Base-by-base conservation (phyloP, 2,329 filamentous ascomycete genomes). In the Microsporum ferrugineum region DNA sequence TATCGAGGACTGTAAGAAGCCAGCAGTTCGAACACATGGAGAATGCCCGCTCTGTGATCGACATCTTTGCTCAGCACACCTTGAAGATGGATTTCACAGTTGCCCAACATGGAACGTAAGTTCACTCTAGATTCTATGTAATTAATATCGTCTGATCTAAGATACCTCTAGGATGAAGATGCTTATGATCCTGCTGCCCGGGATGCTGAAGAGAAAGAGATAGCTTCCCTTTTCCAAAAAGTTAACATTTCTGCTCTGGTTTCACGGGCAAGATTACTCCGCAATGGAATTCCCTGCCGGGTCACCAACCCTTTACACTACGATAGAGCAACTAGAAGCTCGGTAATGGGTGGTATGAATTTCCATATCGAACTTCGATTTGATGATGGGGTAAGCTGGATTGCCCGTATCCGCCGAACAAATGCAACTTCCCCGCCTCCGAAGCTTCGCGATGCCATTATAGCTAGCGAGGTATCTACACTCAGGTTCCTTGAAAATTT, bases 271-370 rank as follows among this genome's bases (percentile, higher is more conserved):
- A 73, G 68, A 57, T 31, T 65, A 59, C 63, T 78, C 38, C 73
- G 74, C 23, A 38, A 65, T 7, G 75, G 75, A 5, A 63, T 75
- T 8, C 58, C 65, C 23, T 78, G 74, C 60, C 70, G 68, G n/a
- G 70, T 29, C 68, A 31, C 27, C 23, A 61, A 55, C 57, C 61
- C 57, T 1, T 23, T 76, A 38, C 64, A 68, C n/a, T 75, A 77
- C 68, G 69, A 76, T 60, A 67, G 65, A 65, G 64, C 64, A 2
- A 72, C 63, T 27, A 69, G 67, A 55, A 71, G 65, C 41, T 72
- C 73, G 4, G 70, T 77, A 0, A 79, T 79, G 73, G 76, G 75
- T 1, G 74, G 75, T 2, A 76, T 75, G 72, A 78, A 79, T 63
- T 79, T 75, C 64, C 75, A 79, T 62, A 64, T 76, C 45, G 71